Base-by-base conservation (phyloP, 148 eudicot species). In the Vaccinium myrtillus region DNA sequence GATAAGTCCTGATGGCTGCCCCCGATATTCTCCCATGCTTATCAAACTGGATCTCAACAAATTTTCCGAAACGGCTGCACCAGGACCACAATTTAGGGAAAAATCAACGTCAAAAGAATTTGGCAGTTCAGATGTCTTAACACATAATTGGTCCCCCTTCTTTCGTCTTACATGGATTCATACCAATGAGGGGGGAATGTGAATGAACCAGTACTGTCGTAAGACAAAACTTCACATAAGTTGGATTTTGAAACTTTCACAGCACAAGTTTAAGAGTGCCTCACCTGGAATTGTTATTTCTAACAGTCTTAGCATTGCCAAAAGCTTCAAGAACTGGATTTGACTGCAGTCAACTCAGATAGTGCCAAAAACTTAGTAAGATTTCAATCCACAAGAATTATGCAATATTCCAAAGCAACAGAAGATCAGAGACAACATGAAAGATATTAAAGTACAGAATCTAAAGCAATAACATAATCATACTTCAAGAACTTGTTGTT, bases 261-360 rank as follows among this genome's bases (percentile, higher is more conserved):
- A 69, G 82, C 78, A 55, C 23, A 81, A 78, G 78, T 75, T 75
- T 75, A 48, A 21, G 82, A 87, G 85, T 73, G 87, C 80, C 85
- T 88, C 83, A 95, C 99, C 99, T 97, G 89, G 99, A 97, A 89
- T 95, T 97, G 89, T 97, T 97, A 87, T 97, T 97, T 91, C 99
- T 91, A 83, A 97, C 99, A 85, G 98, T 97, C 83, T 97, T 96
- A 63, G 98, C 99, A 94, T 97, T 97, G 74, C 99, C 99, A 89
- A 97, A 97, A 79, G 98, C 99, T 92, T 97, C 99, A 87, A 97
- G 96, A 86, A 97, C 99, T 70, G 99, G 99, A 91, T 97, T 97
- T 74, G 99, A 97, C 99, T 97, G 98, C 93, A 91, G 76, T 82
- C 81, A 87, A 69, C 86, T 75, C 43, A 83, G 55, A 56, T 27